Evolutionary conservation across 1,284 basidiomycete genomes (phyloP).

Genomic region (Ganoderma resinaceum): DNA sequence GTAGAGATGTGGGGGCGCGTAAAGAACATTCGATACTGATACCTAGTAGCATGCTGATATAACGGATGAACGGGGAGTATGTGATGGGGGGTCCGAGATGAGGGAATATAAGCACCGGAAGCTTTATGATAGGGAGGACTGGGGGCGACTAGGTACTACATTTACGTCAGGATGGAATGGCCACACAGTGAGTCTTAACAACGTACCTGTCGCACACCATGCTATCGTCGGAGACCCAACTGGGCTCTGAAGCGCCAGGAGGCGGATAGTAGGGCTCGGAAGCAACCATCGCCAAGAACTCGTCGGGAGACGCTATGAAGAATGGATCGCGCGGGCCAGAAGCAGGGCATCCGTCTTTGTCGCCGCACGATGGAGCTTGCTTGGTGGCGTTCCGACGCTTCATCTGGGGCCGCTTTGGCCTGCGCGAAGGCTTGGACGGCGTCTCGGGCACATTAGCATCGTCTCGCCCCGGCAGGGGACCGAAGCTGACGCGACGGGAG

Average conservation of each 20-base stretch:
- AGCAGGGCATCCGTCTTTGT: not conserved
- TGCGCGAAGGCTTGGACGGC: slow-evolving; percentile 4
- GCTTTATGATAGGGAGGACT: not conserved
- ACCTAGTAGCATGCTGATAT: not conserved
- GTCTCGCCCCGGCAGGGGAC: not conserved
- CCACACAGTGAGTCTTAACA: not conserved
- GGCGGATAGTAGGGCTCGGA: not conserved
- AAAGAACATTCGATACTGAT: not conserved
- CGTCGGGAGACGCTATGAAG: not conserved
- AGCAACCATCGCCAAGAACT: slow-evolving; percentile 3
- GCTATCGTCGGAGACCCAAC: not conserved
- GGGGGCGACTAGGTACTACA: not conserved
- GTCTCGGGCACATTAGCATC: not conserved
- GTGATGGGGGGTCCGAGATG: not conserved
- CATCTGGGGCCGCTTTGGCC: not conserved
- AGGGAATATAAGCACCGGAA: not conserved
- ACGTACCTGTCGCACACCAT: not conserved
- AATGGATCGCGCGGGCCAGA: not conserved
- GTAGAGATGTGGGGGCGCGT: not conserved
- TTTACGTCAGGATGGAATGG: not conserved
- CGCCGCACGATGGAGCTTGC: not conserved
- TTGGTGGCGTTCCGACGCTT: not conserved
- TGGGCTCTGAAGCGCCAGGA: not conserved
- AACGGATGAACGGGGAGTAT: not conserved
- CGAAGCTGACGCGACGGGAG: not conserved